These are phyloP conservation scores for Eimeria acervulina DNA, from an alignment of 169 alveolate genomes.

Conservation along the genomic window DNA sequence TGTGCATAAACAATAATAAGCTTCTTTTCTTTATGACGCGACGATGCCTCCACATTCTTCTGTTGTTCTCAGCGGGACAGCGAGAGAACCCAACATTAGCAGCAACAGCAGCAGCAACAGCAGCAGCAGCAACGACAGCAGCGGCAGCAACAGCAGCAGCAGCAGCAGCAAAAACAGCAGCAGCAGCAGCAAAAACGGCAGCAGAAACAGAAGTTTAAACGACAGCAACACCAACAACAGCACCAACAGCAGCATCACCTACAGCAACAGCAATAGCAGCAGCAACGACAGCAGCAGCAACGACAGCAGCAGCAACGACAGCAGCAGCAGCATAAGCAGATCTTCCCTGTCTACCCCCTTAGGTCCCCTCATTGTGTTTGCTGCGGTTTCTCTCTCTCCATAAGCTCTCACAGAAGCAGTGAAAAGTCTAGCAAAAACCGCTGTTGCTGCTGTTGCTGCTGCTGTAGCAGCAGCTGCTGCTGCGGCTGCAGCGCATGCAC, in stretches of 20 bases:
- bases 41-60: too few species aligned
- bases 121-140: not conserved
- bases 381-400: not conserved
- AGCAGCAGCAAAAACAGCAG: not conserved
- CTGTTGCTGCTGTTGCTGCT: not conserved
- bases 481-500: conserved; percentile 33
- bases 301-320: not conserved
- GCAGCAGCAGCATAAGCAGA: not conserved
- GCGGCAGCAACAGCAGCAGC: not conserved
- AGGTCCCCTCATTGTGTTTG: not conserved
- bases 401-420: not conserved
- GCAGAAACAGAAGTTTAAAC: not conserved
- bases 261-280: not conserved
- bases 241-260: not conserved
- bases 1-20: too few species aligned
- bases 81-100: not conserved
- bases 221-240: not conserved
- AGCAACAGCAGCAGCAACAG: not conserved
- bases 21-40: too few species aligned
- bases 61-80: not conserved
- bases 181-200: not conserved
- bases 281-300: not conserved
- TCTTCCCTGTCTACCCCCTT: not conserved
- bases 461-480: not conserved
- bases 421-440: not conserved